Percentiles rank a stretch among this genome's conserved stretches.
These are phyloP conservation scores for Purshia tridentata DNA, from an alignment of 306 rosid genomes.

Conservation along the genomic window DNA sequence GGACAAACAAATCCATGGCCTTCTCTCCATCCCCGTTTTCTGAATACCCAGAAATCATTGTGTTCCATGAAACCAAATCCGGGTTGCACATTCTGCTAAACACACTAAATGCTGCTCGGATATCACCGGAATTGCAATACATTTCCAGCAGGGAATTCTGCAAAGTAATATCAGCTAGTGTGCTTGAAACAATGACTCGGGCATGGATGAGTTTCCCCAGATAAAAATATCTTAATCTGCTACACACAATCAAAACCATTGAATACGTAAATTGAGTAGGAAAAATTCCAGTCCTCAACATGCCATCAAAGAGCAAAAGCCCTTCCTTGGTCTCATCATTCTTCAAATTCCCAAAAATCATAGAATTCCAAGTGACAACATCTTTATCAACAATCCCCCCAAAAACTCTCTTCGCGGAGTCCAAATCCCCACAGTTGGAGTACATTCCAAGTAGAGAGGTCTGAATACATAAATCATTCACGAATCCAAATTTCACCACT, in stretches of 20 bases:
- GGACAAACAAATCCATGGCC: slow-evolving; percentile 56
- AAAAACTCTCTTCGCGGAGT: slow-evolving; percentile 56
- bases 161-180: slow-evolving; percentile 54
- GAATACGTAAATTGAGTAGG: slow-evolving; percentile 68
- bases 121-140: slow-evolving; percentile 69
- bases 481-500: slow-evolving; percentile 63
- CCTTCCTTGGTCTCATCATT: slow-evolving; percentile 42
- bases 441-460: slow-evolving; percentile 77
- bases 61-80: slow-evolving; percentile 85
- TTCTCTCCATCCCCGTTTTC: slow-evolving; percentile 57
- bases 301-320: slow-evolving; percentile 38
- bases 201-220: slow-evolving; percentile 61
- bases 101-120: slow-evolving; percentile 40
- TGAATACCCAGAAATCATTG: slow-evolving; percentile 71
- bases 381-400: slow-evolving; percentile 53
- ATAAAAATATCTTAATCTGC: slow-evolving; percentile 41
- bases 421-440: slow-evolving; percentile 58
- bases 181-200: slow-evolving; percentile 47
- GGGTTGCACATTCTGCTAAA: slow-evolving; percentile 47
- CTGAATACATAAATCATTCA: slow-evolving; percentile 53
- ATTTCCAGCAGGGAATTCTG: slow-evolving; percentile 73
- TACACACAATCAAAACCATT: slow-evolving; percentile 60
- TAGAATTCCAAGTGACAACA: slow-evolving; percentile 72
- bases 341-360: slow-evolving; percentile 62
- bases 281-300: slow-evolving; percentile 48